Evolutionary conservation across 23 red algal species (phyloP).

Genomic region (Chondrus crispus): DNA sequence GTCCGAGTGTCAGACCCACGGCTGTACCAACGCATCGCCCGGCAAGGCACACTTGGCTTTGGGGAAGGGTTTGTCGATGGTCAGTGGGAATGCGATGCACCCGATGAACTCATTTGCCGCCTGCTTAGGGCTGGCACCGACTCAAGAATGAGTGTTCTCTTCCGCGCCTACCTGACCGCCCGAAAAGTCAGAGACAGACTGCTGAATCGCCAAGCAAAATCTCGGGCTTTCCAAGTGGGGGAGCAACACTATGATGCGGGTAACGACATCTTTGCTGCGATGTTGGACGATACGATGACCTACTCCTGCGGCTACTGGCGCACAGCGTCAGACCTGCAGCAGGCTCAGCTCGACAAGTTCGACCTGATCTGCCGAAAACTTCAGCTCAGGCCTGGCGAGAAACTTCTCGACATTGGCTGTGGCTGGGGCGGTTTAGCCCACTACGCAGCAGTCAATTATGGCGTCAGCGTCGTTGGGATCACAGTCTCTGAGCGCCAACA

Average conservation of each 20-base stretch:
- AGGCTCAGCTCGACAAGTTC: slow-evolving; percentile 74
- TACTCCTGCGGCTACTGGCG: slow-evolving; percentile 38
- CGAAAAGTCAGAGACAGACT: no score
- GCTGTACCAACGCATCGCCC: no score
- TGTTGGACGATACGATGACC: slow-evolving; percentile 20
- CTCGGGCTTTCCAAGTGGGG: no score
- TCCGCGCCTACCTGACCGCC: no score
- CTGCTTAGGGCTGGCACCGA: no score
- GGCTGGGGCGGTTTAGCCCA: slow-evolving; percentile 86
- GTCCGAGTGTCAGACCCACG: no score
- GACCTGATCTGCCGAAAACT: slow-evolving; percentile 62
- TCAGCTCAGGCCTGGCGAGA: slow-evolving; percentile 25
- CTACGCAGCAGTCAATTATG: slow-evolving; percentile 16
- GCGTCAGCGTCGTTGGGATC: slow-evolving; percentile 49
- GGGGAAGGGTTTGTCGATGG: no score
- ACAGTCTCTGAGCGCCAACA: slow-evolving; percentile 76
- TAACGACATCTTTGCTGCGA: slow-evolving; percentile 31
- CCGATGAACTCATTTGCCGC: no score
- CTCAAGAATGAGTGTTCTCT: no score
- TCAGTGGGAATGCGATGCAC: no score
- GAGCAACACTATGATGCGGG: slow-evolving; percentile 40
- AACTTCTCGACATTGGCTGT: slow-evolving; percentile 88
- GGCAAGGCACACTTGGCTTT: no score
- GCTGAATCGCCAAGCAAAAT: no score
- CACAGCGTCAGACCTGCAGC: slow-evolving; percentile 27